phyloP scores from a whole-genome alignment of 78 protist species.

The Dictyostelium discoideum region DNA sequence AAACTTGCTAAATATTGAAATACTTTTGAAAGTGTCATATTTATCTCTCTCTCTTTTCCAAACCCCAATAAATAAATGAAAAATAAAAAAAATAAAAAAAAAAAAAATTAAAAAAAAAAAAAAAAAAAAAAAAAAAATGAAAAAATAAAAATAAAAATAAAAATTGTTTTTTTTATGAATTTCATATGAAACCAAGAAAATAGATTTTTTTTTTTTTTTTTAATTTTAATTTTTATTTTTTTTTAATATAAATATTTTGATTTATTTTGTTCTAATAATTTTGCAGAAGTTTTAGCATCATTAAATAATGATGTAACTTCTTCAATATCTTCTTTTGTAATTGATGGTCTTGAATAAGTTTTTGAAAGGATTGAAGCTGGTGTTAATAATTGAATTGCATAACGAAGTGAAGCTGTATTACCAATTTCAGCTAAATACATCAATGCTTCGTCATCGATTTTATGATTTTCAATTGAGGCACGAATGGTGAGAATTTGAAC shows the following conservation, averaged over 20 bases:
- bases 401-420: slow-evolving; percentile 91
- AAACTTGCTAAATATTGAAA: slow-evolving; percentile 70
- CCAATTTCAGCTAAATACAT: slow-evolving; percentile 90
- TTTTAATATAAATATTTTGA: slow-evolving; percentile 76
- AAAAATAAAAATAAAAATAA: too few species aligned
- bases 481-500: slow-evolving; percentile 93
- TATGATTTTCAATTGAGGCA: slow-evolving; percentile 92
- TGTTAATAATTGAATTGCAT: slow-evolving; percentile 98
- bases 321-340: slow-evolving; percentile 88
- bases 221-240: neutral
- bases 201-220: neutral
- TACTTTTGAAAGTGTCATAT: neutral
- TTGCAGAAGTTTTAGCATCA: slow-evolving; percentile 98
- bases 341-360: slow-evolving; percentile 86
- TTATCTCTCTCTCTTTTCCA: neutral
- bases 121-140: too few species aligned
- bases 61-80: too few species aligned
- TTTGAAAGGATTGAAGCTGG: slow-evolving; percentile 96
- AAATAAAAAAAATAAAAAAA: too few species aligned
- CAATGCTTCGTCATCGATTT: slow-evolving; percentile 90
- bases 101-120: too few species aligned
- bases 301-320: slow-evolving; percentile 94
- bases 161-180: neutral
- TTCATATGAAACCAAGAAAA: neutral
- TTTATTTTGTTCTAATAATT: slow-evolving; percentile 83